Percentiles rank a stretch among this genome's conserved stretches.
These are phyloP conservation scores for Chrysosporium queenslandicum DNA, from an alignment of 2,329 filamentous ascomycete genomes.

Conservation along the genomic window DNA sequence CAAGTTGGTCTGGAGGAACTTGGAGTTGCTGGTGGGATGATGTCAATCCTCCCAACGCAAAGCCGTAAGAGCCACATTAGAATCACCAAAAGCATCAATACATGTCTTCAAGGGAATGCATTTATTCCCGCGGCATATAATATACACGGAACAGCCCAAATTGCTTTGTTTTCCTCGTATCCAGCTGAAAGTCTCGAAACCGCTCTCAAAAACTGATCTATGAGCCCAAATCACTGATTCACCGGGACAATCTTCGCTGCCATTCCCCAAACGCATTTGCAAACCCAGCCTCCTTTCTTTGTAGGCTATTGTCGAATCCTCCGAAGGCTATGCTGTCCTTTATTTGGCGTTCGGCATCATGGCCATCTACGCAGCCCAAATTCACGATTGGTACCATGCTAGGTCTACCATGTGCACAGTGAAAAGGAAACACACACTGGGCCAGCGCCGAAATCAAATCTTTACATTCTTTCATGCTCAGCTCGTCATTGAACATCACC, in stretches of 20 bases:
- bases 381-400: constrained; percentile 39
- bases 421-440: constrained; percentile 40
- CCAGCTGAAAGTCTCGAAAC: too few species aligned
- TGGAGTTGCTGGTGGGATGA: too few species aligned
- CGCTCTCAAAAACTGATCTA: too few species aligned
- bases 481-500: constrained; percentile 43
- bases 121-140: too few species aligned
- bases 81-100: too few species aligned
- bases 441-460: constrained; percentile 32
- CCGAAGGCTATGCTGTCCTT: neutral
- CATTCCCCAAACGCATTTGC: neutral
- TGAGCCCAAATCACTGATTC: too few species aligned
- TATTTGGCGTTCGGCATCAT: too few species aligned
- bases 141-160: too few species aligned
- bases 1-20: too few species aligned
- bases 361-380: constrained; percentile 16
- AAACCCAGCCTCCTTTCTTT: neutral
- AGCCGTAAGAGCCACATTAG: too few species aligned
- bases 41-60: neutral
- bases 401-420: constrained; percentile 43
- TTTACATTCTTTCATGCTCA: constrained; percentile 32
- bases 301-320: neutral
- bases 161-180: too few species aligned
- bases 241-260: neutral
- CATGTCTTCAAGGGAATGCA: too few species aligned